These are phyloP conservation scores for Pleurozium schreberi DNA, from an alignment of 225 moss, liverwort and hornwort genomes.

Conservation along the genomic window DNA sequence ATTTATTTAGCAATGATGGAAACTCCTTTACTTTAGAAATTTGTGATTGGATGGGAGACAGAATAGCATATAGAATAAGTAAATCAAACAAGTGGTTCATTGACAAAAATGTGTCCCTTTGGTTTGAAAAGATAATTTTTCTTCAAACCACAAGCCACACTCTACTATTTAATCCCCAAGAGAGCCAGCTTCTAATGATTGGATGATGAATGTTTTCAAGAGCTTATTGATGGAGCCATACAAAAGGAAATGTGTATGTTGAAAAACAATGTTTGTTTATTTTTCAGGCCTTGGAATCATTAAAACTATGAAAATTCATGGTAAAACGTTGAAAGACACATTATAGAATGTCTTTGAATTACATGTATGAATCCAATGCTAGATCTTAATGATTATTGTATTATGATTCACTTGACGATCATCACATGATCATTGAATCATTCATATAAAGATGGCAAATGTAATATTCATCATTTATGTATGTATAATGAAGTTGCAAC, in stretches of 20 bases:
- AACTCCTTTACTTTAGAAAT: neutral
- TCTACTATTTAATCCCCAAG: neutral
- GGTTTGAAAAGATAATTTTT: neutral
- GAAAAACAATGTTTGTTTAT: neutral
- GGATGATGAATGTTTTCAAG: neutral
- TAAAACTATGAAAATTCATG: neutral
- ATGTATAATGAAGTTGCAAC: neutral
- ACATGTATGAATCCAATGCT: neutral
- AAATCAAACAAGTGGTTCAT: neutral
- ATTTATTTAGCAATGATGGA: neutral
- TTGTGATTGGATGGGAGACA: neutral
- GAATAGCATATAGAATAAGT: neutral
- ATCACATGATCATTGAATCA: neutral
- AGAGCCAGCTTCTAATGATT: neutral
- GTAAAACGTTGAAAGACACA: rapidly evolving
- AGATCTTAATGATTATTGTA: neutral
- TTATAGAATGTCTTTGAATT: neutral
- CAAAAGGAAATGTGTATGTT: neutral
- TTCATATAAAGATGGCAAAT: neutral
- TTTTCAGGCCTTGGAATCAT: neutral
- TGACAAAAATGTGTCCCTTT: neutral
- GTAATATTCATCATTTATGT: neutral
- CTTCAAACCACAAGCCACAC: neutral
- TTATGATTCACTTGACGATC: neutral
- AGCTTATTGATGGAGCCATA: neutral